Percentiles rank a stretch among this genome's conserved stretches.
Conservation (phyloP, 306 rosid species). For the Oemleria cerasiformis region DNA sequence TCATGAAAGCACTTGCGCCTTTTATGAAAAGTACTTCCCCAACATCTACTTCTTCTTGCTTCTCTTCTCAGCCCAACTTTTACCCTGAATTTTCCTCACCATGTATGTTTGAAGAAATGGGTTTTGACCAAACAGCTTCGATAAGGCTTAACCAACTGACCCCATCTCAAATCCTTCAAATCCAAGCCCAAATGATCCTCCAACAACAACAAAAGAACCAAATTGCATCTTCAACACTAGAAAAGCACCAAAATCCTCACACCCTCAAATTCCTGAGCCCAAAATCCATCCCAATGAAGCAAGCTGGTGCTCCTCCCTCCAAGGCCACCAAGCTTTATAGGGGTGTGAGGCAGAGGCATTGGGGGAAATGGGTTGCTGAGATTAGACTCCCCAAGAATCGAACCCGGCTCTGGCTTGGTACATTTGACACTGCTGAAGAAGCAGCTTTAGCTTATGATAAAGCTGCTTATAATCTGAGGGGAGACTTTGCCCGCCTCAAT, state of each 20-base stretch:
- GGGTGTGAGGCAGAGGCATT: constrained; percentile 89
- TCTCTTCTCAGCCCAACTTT: constrained; percentile 24
- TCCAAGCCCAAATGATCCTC: constrained; percentile 60
- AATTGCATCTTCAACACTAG: constrained; percentile 24
- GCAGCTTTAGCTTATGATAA: constrained; percentile 89
- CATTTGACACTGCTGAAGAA: constrained; percentile 87
- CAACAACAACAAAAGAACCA: constrained; percentile 27
- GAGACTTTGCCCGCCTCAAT: constrained; percentile 78
- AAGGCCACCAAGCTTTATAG: constrained; percentile 69
- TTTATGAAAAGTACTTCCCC: constrained; percentile 49
- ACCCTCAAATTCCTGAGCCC: constrained; percentile 33
- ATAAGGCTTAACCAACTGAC: constrained; percentile 74
- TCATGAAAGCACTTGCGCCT: constrained; percentile 76
- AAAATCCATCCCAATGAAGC: constrained; percentile 65
- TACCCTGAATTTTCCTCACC: constrained; percentile 31
- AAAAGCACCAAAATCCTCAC: constrained; percentile 15
- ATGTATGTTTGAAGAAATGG: constrained; percentile 34
- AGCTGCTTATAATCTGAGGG: constrained; percentile 86
- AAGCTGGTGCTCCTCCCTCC: constrained; percentile 27
- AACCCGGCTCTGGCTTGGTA: constrained; percentile 93
- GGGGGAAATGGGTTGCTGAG: constrained; percentile 99
- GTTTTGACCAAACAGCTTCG: constrained; percentile 36
- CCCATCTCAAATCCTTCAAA: constrained; percentile 70
- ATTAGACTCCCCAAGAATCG: constrained; percentile 89
- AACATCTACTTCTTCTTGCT: constrained; percentile 17